phyloP scores from a whole-genome alignment of 2,329 filamentous ascomycete species.

The Cercospora zeae-maydis region DNA sequence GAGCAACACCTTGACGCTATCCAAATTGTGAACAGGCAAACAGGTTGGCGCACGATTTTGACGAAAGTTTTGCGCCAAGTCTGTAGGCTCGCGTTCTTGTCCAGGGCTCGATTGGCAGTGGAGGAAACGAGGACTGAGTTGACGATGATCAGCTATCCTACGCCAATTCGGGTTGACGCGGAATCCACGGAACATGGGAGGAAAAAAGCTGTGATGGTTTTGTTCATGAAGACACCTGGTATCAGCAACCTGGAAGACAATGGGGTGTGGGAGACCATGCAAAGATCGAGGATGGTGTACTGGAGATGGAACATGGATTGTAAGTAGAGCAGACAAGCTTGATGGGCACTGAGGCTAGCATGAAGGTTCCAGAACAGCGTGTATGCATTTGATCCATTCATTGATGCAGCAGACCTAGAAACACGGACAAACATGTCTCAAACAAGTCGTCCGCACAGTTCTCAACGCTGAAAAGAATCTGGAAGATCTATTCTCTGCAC shows the following conservation, averaged over 20 bases:
- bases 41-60: neutral
- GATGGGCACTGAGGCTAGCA: neutral
- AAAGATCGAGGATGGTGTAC: neutral
- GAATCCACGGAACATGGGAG: neutral
- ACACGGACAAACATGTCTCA: constrained; percentile 1
- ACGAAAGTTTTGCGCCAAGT: neutral
- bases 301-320: neutral
- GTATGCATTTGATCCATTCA: neutral
- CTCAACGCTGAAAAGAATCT: neutral
- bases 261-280: neutral
- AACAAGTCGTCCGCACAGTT: neutral
- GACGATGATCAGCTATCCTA: neutral
- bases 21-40: too few species aligned
- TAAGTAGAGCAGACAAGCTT: neutral
- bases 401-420: neutral
- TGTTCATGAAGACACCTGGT: neutral
- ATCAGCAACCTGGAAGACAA: neutral
- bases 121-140: neutral
- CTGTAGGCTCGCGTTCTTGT: neutral
- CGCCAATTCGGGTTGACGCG: neutral
- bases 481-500: neutral
- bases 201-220: neutral
- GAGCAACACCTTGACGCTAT: too few species aligned
- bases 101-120: neutral
- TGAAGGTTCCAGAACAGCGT: neutral